Evolutionary conservation across 2,329 filamentous ascomycete genomes (phyloP), one percentile per base, ranked within the genome.

Genomic region (Colletotrichum sansevieriae): DNA sequence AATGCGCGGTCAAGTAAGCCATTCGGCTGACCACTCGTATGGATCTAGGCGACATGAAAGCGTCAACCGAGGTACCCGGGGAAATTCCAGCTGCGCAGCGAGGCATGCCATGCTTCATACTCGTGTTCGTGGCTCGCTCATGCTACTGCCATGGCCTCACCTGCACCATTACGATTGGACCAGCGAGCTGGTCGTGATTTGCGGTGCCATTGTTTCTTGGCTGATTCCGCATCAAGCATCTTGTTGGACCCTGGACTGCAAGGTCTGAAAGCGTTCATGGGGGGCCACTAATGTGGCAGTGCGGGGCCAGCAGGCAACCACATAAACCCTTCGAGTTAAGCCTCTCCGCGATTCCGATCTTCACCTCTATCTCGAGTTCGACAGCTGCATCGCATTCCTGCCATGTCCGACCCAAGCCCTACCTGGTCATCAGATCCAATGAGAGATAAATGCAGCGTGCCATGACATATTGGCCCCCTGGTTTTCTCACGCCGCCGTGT

Each of bases 341-440:
- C 67, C 67, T 68, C 57, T 68, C 67, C 67, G 64, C 67, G 64
- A 68, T 70, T 68, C 58, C 62, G 64, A 70, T 70, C 67, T 70
- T 68, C 63, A 70, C 55, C 33, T 70, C 57, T 46, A 63, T 68
- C 64, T 63, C n/a, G 18, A 52, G 37, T 33, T 52, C 37, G 67
- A 68, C 57, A 68, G 57, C 63, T 51, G 57, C 57, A 70, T 68
- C 52, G 54, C 49, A 52, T 46, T 54, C 44, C 44, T 70, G 67
- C 67, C 67, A 68, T 63, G 67, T 69, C 63, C 66, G 55, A 62
- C 62, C 47, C 56, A 49, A 61, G 55, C 43, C 55, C 65, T 55
- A 52, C 39, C 25, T 39, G n/a, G 20, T 18, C 43, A 49, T 43
- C 47, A 35, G 58, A 51, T 60, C 66, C 62, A 46, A 54, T 61